Evolutionary conservation across 106 monocot species (phyloP).

Genomic region (Iris macrosiphon): DNA sequence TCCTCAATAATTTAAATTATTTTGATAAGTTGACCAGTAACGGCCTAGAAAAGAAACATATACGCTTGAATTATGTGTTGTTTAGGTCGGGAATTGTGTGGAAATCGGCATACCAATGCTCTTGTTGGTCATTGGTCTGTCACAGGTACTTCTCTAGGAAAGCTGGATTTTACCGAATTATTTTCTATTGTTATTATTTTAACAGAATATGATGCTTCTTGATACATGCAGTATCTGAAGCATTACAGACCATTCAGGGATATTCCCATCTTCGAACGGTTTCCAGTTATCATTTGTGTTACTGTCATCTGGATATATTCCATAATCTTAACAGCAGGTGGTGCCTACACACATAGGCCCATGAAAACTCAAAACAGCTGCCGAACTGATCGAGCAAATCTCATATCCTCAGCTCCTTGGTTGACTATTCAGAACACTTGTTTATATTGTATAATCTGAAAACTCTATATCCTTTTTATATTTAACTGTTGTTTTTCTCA

Average conservation of each 20-base stretch:
- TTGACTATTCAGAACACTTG: slow-evolving; percentile 11
- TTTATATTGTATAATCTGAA: not conserved
- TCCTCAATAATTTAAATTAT: not conserved
- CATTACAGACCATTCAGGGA: slow-evolving; percentile 58
- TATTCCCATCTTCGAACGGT: slow-evolving; percentile 62
- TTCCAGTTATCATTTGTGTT: slow-evolving; percentile 53
- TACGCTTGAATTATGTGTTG: not conserved
- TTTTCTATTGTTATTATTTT: not conserved
- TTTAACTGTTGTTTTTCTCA: slow-evolving; percentile 4
- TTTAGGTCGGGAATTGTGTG: slow-evolving; percentile 84
- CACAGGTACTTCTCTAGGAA: slow-evolving; percentile 49
- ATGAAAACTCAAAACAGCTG: slow-evolving; percentile 50
- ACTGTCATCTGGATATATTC: slow-evolving; percentile 49
- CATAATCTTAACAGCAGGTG: slow-evolving; percentile 46
- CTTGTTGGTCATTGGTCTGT: slow-evolving; percentile 61
- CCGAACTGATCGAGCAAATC: slow-evolving; percentile 58
- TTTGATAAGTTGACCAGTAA: not conserved
- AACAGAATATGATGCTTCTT: not conserved
- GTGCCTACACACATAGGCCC: slow-evolving; percentile 52
- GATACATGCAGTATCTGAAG: slow-evolving; percentile 67
- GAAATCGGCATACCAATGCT: slow-evolving; percentile 96
- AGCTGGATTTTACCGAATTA: not conserved
- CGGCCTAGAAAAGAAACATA: not conserved
- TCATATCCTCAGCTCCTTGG: slow-evolving; percentile 71
- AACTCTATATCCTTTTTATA: slow-evolving; percentile 7